These are phyloP conservation scores for Elsinoe batatas DNA, from an alignment of 2,329 filamentous ascomycete genomes.

Conservation along the genomic window DNA sequence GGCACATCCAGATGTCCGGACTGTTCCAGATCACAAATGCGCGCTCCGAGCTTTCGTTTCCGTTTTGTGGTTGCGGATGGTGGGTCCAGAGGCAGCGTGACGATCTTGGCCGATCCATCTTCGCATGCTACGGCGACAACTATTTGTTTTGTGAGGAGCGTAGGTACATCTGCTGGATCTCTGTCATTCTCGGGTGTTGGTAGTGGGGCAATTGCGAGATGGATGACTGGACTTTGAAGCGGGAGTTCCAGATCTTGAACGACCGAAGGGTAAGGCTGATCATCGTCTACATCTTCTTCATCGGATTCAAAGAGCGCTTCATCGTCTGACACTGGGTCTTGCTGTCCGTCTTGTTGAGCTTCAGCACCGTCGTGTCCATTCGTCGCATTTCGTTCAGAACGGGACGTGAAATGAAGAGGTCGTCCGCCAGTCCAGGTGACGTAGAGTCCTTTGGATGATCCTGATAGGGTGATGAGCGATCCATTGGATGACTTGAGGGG, in stretches of 20 bases:
- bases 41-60: conserved; percentile 30
- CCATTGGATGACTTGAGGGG: conserved; percentile 50
- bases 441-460: conserved; percentile 47
- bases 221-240: conserved; percentile 44
- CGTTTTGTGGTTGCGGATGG: conserved; percentile 36
- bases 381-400: conserved; percentile 20
- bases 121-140: conserved; percentile 47
- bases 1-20: conserved; percentile 43
- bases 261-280: conserved; percentile 44
- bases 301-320: conserved; percentile 39
- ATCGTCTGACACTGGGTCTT: conserved; percentile 40
- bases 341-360: background rate
- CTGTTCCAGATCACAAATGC: conserved; percentile 38
- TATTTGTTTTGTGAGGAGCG: conserved; percentile 37
- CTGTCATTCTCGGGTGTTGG: conserved; percentile 18
- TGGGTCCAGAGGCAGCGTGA: conserved; percentile 46
- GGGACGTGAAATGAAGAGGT: conserved; percentile 25
- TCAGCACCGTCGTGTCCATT: conserved; percentile 19
- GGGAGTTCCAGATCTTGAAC: conserved; percentile 46
- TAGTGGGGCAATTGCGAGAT: conserved; percentile 41
- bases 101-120: conserved; percentile 46
- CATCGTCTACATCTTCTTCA: conserved; percentile 49
- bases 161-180: conserved; percentile 1
- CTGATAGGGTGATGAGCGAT: conserved; percentile 52
- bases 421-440: conserved; percentile 52